These are phyloP conservation scores for Vishniacozyma victoriae DNA, from an alignment of 768 basidiomycete species.

Conservation along the genomic window DNA sequence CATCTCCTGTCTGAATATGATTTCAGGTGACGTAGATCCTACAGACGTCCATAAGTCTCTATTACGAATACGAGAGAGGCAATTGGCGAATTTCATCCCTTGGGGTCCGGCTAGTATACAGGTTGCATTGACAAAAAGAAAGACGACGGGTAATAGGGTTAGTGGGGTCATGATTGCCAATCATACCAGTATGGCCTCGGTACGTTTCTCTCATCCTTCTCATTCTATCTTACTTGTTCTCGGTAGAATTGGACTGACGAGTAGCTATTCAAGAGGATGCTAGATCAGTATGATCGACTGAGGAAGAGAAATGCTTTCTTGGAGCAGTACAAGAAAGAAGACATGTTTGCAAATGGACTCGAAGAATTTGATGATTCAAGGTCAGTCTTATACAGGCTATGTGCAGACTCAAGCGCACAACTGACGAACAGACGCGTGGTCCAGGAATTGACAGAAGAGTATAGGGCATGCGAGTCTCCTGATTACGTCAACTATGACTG, in stretches of 20 bases:
- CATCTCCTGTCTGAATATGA: conserved; percentile 96
- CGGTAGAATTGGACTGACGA: background rate
- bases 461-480: conserved; percentile 66
- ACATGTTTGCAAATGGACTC: conserved; percentile 84
- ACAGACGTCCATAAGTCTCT: conserved; percentile 98
- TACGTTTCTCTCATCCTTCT: conserved; percentile 49
- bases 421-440: conserved; percentile 19
- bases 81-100: conserved; percentile 94
- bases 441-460: conserved; percentile 29
- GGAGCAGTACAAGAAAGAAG: conserved; percentile 96
- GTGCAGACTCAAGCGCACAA: background rate
- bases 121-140: conserved; percentile 78
- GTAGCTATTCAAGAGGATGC: conserved; percentile 89
- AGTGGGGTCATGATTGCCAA: conserved; percentile 98
- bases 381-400: conserved; percentile 50
- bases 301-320: conserved; percentile 85
- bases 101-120: conserved; percentile 99
- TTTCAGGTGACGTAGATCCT: conserved; percentile 96
- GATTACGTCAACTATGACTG: conserved; percentile 72
- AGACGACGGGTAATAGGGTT: conserved; percentile 90
- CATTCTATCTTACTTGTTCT: no score
- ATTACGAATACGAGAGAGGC: conserved; percentile 89
- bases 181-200: conserved; percentile 96
- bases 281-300: conserved; percentile 88
- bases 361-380: conserved; percentile 98